Evolutionary conservation across 2,329 filamentous ascomycete genomes (phyloP).

Genomic region (Cucurbitaria berberidis): DNA sequence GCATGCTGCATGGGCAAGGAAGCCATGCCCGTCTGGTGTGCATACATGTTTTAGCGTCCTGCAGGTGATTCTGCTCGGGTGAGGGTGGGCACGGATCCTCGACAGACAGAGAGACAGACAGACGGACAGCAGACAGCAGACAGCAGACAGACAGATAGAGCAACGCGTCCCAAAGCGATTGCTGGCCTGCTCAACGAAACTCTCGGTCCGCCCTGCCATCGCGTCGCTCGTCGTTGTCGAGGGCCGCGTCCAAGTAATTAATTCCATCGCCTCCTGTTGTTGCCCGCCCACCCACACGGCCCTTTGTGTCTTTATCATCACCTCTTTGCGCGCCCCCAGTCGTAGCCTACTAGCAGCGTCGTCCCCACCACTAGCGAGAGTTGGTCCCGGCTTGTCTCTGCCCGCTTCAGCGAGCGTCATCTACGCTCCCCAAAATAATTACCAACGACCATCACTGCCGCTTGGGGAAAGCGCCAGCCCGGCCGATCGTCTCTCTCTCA

Average conservation of each 20-base stretch:
- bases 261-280: neutral
- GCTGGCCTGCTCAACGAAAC: conserved; percentile 14
- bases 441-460: conserved; percentile 18
- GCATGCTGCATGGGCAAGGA: conserved; percentile 5
- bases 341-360: neutral
- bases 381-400: conserved; percentile 14
- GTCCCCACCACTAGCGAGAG: conserved; percentile 15
- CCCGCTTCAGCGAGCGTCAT: conserved; percentile 24
- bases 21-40: conserved; percentile 12
- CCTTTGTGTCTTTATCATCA: neutral
- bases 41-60: conserved; percentile 13
- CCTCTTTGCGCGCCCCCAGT: too few relatives aligned
- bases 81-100: neutral
- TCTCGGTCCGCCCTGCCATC: conserved; percentile 2
- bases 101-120: conserved; percentile 4
- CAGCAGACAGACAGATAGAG: conserved; percentile 5
- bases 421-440: conserved; percentile 23
- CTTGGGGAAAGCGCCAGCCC: conserved; percentile 14
- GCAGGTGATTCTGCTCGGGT: conserved; percentile 12
- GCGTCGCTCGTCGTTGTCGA: neutral
- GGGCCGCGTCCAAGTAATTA: neutral
- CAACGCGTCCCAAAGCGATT: conserved; percentile 3
- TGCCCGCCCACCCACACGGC: neutral
- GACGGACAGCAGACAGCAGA: too few relatives aligned
- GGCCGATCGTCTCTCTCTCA: conserved; percentile 24